Evolutionary conservation across 257 asterid genomes (phyloP).

Genomic region (Eucommia ulmoides): DNA sequence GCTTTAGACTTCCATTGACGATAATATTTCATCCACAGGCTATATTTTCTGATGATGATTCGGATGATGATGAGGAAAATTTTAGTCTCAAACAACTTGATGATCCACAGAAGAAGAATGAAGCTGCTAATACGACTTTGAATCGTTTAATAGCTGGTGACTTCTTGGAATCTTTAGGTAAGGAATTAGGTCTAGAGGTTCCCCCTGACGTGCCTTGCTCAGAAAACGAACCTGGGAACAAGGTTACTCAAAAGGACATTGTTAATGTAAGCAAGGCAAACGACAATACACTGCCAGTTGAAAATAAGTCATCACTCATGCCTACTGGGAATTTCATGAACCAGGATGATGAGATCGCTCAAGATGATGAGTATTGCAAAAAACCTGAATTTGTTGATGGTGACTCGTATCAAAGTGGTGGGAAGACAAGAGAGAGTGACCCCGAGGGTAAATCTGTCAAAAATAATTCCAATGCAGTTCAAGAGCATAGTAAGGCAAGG

Average conservation of each 20-base stretch:
- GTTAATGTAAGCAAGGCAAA: constrained; percentile 12
- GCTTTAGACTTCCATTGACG: neutral
- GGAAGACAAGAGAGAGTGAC: constrained; percentile 11
- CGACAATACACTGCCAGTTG: constrained; percentile 11
- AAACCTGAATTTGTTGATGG: neutral
- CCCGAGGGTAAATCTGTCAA: constrained; percentile 2
- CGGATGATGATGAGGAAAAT: constrained; percentile 60
- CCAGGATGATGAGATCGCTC: constrained; percentile 14
- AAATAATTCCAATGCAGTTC: constrained; percentile 3
- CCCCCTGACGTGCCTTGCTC: constrained; percentile 55
- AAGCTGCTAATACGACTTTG: constrained; percentile 64
- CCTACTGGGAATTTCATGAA: constrained; percentile 13
- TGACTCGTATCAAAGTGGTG: constrained; percentile 7
- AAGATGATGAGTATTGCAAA: constrained; percentile 5
- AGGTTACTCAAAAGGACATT: constrained; percentile 16
- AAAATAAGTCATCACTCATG: constrained; percentile 9
- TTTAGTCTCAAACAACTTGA: constrained; percentile 25
- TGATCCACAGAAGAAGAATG: constrained; percentile 50
- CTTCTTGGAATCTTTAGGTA: constrained; percentile 88
- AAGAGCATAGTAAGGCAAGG: constrained; percentile 15
- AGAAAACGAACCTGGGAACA: constrained; percentile 23
- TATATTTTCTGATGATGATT: constrained; percentile 83
- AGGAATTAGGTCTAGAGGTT: constrained; percentile 72
- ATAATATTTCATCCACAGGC: constrained; percentile 29
- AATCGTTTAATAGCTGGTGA: constrained; percentile 92